Evolutionary conservation across 1,284 basidiomycete genomes (phyloP).

Genomic region (Cystobasidium sp.): DNA sequence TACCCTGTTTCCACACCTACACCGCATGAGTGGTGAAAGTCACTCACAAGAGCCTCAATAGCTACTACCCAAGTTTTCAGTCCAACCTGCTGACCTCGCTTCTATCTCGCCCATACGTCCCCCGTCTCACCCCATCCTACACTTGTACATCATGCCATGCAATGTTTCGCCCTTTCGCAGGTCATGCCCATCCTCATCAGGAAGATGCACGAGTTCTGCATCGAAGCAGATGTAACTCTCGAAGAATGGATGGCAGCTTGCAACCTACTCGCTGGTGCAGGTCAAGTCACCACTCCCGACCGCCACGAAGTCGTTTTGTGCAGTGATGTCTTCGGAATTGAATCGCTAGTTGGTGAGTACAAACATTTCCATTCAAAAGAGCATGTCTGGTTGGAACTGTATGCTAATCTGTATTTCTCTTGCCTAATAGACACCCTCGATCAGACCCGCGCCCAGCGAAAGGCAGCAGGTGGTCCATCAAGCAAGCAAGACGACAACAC

Average conservation of each 20-base stretch:
- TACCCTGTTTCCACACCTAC: not conserved
- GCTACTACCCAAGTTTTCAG: no score
- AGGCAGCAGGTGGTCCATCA: conserved; percentile 46
- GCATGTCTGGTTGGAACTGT: not conserved
- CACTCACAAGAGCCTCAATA: no score
- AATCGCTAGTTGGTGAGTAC: conserved; percentile 56
- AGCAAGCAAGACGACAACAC: conserved; percentile 45
- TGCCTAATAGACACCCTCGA: conserved; percentile 20
- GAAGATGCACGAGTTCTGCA: conserved; percentile 51
- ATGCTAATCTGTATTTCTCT: not conserved
- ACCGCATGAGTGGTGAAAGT: no score
- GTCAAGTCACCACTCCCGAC: conserved; percentile 56
- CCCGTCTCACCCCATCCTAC: not conserved
- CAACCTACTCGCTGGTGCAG: conserved; percentile 56
- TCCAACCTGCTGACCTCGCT: no score
- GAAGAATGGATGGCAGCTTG: conserved; percentile 58
- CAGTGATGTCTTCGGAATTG: conserved; percentile 58
- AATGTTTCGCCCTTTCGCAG: not conserved
- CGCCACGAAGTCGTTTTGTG: conserved; percentile 59
- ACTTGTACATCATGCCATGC: no score
- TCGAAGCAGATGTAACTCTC: conserved; percentile 57
- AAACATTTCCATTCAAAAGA: not conserved
- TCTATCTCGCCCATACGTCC: not conserved
- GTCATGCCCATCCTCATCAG: conserved; percentile 56
- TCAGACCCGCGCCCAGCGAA: conserved; percentile 29